Evolutionary conservation across 2,329 filamentous ascomycete species (phyloP).

Genomic region (Corniculantispora saksenae): DNA sequence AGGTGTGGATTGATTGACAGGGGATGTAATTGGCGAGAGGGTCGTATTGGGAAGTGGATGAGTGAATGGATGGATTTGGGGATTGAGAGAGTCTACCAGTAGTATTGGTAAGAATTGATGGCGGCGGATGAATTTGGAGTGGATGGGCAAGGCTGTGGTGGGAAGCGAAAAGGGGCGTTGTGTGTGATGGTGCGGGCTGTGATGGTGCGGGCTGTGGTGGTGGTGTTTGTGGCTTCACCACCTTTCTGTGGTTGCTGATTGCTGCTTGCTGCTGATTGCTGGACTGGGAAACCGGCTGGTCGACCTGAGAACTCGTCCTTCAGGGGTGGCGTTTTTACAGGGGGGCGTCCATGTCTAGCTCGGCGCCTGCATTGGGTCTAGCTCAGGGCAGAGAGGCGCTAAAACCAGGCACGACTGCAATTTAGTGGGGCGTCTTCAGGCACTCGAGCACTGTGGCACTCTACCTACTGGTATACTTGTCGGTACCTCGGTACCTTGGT

Average conservation of each 20-base stretch:
- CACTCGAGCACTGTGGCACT: no score
- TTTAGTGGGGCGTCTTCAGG: not conserved
- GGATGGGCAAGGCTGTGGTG: not conserved
- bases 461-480: no score
- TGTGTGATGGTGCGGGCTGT: not conserved
- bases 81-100: not conserved
- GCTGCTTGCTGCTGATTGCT: no score
- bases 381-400: not conserved
- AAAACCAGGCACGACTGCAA: not conserved
- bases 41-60: not conserved
- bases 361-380: not conserved
- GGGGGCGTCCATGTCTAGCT: not conserved
- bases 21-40: conserved; percentile 6
- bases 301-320: not conserved
- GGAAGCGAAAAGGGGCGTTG: not conserved
- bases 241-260: not conserved
- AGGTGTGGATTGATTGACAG: not conserved
- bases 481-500: no score
- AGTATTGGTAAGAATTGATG: not conserved
- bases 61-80: not conserved
- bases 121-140: no score
- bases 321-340: not conserved
- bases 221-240: not conserved
- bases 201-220: not conserved
- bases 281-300: no score